phyloP scores from a whole-genome alignment of 2,329 filamentous ascomycete species.

The Lachnellula occidentalis region DNA sequence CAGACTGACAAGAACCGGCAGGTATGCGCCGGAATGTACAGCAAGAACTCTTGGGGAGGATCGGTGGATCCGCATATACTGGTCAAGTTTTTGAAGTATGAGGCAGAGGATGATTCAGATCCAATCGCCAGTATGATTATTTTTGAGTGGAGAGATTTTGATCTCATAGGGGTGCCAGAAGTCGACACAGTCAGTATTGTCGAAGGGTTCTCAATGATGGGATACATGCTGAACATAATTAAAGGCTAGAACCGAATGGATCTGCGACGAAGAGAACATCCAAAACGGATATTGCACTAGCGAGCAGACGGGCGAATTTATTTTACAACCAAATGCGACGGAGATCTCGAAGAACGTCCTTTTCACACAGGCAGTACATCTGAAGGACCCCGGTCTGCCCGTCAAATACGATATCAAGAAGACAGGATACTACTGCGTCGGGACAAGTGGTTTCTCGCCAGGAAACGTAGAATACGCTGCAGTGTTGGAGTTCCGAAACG shows the following conservation, averaged over 20 bases:
- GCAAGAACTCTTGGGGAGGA: slow-evolving; percentile 81
- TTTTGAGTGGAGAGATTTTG: slow-evolving; percentile 88
- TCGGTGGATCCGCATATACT: slow-evolving; percentile 83
- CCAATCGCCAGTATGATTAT: slow-evolving; percentile 79
- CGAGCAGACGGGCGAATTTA: slow-evolving; percentile 77
- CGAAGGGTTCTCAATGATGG: neutral
- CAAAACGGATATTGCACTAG: slow-evolving; percentile 65
- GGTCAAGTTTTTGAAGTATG: slow-evolving; percentile 66
- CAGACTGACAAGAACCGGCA: slow-evolving; percentile 72
- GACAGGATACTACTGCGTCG: slow-evolving; percentile 94
- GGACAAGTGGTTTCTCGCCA: slow-evolving; percentile 64
- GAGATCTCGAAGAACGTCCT: slow-evolving; percentile 66
- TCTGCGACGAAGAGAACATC: slow-evolving; percentile 72
- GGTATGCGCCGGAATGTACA: slow-evolving; percentile 90
- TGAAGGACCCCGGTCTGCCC: slow-evolving; percentile 62
- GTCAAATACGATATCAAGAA: slow-evolving; percentile 81
- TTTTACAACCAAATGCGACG: slow-evolving; percentile 71
- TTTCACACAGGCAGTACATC: slow-evolving; percentile 72
- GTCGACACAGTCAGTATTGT: slow-evolving; percentile 44
- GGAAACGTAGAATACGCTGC: slow-evolving; percentile 63
- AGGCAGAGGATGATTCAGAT: slow-evolving; percentile 56
- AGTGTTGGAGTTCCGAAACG: slow-evolving; percentile 87
- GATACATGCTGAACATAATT: slow-evolving; percentile 30
- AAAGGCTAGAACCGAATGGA: slow-evolving; percentile 50
- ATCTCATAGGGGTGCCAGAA: slow-evolving; percentile 65